Percentiles rank a stretch among this genome's conserved stretches.
These are phyloP conservation scores for Endothia cerciana DNA, from an alignment of 2,329 filamentous ascomycete genomes.

Conservation along the genomic window DNA sequence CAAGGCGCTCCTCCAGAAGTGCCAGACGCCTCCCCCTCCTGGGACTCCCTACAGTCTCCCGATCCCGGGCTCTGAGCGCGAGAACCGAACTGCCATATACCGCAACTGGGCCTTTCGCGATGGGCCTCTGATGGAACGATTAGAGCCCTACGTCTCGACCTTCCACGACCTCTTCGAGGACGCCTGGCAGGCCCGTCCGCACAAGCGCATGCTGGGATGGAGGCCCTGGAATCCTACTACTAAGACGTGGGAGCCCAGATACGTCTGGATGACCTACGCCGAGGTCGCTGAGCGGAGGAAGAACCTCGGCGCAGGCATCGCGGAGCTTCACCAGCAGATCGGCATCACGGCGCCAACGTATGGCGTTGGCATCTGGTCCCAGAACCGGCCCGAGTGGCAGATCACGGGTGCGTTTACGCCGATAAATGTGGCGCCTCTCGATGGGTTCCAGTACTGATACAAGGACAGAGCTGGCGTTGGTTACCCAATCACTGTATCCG, in stretches of 20 bases:
- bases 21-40: conserved; percentile 67
- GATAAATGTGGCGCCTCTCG: neutral
- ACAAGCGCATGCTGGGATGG: conserved; percentile 75
- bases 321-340: conserved; percentile 76
- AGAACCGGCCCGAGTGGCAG: conserved; percentile 89
- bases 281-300: conserved; percentile 79
- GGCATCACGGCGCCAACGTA: conserved; percentile 70
- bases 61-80: conserved; percentile 73
- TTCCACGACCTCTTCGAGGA: conserved; percentile 81
- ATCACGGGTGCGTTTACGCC: conserved; percentile 62
- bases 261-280: conserved; percentile 81
- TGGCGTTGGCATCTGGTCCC: conserved; percentile 82
- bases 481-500: conserved; percentile 84
- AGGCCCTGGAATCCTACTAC: conserved; percentile 77
- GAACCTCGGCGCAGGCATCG: conserved; percentile 83
- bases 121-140: conserved; percentile 69
- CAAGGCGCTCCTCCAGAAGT: conserved; percentile 52
- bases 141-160: conserved; percentile 73
- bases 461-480: conserved; percentile 74
- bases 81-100: conserved; percentile 77
- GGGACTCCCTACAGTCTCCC: conserved; percentile 79
- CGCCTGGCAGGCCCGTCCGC: conserved; percentile 64
- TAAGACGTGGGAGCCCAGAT: conserved; percentile 74
- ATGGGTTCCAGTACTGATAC: conserved; percentile 5
- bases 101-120: conserved; percentile 80